Evolutionary conservation across 179 eudicot species (phyloP).

Genomic region (Beta macrorhiza): DNA sequence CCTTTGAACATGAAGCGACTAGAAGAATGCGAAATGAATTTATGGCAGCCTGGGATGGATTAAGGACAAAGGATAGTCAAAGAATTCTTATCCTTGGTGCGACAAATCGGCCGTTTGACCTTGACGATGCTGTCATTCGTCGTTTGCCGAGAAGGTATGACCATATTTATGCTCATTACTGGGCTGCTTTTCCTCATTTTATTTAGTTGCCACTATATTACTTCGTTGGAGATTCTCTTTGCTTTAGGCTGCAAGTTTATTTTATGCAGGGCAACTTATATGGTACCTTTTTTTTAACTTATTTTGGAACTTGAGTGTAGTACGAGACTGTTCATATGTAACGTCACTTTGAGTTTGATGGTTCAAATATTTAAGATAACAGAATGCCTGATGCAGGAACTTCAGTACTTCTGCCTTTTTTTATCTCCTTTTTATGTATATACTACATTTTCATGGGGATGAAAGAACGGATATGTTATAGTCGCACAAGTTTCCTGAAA

Average conservation of each 20-base stretch:
- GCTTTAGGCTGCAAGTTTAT: neutral
- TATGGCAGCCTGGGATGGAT: slow-evolving; percentile 99
- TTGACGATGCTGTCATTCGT: slow-evolving; percentile 99
- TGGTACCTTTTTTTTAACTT: neutral
- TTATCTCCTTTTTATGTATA: too few species aligned
- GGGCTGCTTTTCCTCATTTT: too few species aligned
- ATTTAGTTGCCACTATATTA: neutral
- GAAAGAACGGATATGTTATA: neutral
- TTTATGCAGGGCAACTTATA: neutral
- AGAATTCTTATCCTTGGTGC: slow-evolving; percentile 96
- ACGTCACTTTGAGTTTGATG: neutral
- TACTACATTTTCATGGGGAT: neutral
- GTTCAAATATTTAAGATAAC: neutral
- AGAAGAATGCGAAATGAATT: slow-evolving; percentile 99
- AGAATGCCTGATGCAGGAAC: neutral
- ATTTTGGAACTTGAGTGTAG: neutral
- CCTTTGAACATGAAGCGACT: slow-evolving; percentile 96
- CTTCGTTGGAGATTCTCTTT: neutral
- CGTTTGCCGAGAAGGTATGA: slow-evolving; percentile 87
- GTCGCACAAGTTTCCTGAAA: neutral
- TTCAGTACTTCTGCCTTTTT: too few species aligned
- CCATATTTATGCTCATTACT: neutral
- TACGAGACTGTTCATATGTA: neutral
- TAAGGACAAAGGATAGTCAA: slow-evolving; percentile 93
- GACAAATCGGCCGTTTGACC: slow-evolving; percentile 98